phyloP scores from a whole-genome alignment of 2,329 filamentous ascomycete species.

The Metarhizium guizhouense region DNA sequence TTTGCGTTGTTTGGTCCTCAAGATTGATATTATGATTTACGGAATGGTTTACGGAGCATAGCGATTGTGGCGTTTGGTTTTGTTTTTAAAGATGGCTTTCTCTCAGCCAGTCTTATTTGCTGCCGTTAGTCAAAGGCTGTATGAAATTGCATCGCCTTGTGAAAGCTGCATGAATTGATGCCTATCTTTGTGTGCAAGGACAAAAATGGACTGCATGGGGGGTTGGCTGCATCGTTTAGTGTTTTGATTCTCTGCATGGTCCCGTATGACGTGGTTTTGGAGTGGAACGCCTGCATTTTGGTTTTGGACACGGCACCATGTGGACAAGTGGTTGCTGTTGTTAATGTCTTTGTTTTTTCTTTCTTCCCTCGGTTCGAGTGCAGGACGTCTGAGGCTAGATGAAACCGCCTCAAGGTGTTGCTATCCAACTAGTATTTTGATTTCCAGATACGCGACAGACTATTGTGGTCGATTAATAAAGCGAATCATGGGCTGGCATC shows the following conservation, averaged over 20 bases:
- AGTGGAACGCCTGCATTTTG: neutral
- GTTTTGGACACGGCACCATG: neutral
- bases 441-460: neutral
- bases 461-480: neutral
- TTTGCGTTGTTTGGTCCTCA: slow-evolving; percentile 8
- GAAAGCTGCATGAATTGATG: neutral
- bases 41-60: slow-evolving; percentile 27
- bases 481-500: neutral
- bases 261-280: neutral
- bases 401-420: neutral
- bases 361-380: neutral
- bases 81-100: neutral
- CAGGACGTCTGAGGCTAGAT: neutral
- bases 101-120: neutral
- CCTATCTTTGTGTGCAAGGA: neutral
- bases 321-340: neutral
- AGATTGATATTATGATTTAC: slow-evolving; percentile 10
- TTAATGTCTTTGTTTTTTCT: neutral
- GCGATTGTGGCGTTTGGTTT: slow-evolving; percentile 28
- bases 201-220: neutral
- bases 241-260: neutral
- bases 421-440: neutral
- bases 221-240: neutral
- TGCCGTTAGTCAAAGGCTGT: neutral
- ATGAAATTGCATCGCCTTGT: neutral